Conservation (phyloP, 495 filamentous ascomycete genomes). For the Oleoguttula mirabilis region DNA sequence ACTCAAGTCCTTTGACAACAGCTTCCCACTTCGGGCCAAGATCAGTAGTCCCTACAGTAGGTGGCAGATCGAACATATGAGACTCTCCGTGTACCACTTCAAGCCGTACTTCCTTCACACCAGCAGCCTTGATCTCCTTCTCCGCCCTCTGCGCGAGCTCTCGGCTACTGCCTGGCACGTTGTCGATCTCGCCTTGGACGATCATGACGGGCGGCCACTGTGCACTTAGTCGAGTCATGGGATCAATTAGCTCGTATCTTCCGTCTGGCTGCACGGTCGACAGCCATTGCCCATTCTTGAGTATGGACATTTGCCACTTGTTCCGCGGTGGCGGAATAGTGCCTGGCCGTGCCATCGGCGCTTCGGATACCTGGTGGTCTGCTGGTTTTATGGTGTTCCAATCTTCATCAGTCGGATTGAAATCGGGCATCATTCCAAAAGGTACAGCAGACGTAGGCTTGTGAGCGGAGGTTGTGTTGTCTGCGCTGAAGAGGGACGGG, state of each 20-base stretch:
- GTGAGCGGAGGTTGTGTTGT: conserved; percentile 1
- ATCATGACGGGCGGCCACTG: conserved; percentile 13
- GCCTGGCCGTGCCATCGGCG: conserved; percentile 1
- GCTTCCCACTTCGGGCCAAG: conserved; percentile 10
- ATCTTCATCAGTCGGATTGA: conserved; percentile 4
- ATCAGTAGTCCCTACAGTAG: conserved; percentile 7
- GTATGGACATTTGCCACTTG: conserved; percentile 11
- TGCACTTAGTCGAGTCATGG: conserved; percentile 5
- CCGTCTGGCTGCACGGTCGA: conserved; percentile 10
- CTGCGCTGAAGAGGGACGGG: conserved; percentile 4
- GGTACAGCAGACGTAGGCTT: conserved; percentile 8
- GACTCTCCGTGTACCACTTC: conserved; percentile 7
- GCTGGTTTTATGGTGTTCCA: conserved; percentile 1
- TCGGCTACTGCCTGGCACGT: conserved; percentile 5
- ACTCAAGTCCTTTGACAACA: conserved; percentile 9
- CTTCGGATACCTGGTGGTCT: conserved; percentile 4
- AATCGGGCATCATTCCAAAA: conserved; percentile 7
- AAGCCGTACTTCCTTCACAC: conserved; percentile 6
- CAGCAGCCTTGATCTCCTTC: conserved; percentile 3
- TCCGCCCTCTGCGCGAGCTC: conserved; percentile 2
- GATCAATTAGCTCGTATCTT: conserved; percentile 3
- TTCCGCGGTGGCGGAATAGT: conserved; percentile 8
- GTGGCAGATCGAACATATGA: conserved; percentile 13
- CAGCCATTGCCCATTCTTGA: conserved; percentile 11
- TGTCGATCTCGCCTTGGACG: conserved; percentile 11